Base-by-base conservation (phyloP, 2,329 filamentous ascomycete genomes). In the Graphiopsis chlorocephala region DNA sequence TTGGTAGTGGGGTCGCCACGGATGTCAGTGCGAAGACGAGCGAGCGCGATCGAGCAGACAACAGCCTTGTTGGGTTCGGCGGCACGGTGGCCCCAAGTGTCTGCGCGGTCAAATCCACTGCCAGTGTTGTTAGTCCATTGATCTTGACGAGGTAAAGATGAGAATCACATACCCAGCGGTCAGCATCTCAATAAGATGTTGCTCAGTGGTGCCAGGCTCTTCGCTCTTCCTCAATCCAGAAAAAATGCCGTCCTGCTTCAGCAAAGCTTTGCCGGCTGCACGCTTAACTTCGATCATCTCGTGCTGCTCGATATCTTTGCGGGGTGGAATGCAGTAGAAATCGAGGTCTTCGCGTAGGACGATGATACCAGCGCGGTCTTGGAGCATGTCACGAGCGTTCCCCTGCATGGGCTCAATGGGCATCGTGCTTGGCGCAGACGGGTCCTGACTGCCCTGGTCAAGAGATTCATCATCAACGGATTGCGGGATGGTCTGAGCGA, bases 171-270 rank as follows among this genome's bases (percentile, higher is more conserved):
- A 98, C 94, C 94, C 95, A 75, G 95, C 95, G 63, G 95, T 99
- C 79, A 99, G 80, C 95, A 99, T 99, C 82, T 99, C 95, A 73
- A 99, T 99, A 45, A 99, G 84, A 82, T 99, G 95, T 71, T 97
- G 95, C 79, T 99, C 95, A 0, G 95, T 99, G 20, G 94, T 97
- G 23, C 95, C 95, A 20, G 91, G 89, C 79, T 99, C 95, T 71
- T 99, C 93, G 73, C 94, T 98, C 76, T 94, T 92, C 78, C 95
- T 90, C 55, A 99, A 81, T 0, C 95, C 95, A 3, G 93, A 97
- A 77, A 99, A 99, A 72, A 99, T 99, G 56, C 95, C 95, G 72
- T 93, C 88, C 78, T 99, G 95, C 74, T 87, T 86, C 71, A 97
- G 84, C 69, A 99, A 79, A n/a, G 92, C 91, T 71, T 87, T 88